Conservation (phyloP, 495 filamentous ascomycete species). For the Saxispiralis lemnorum region DNA sequence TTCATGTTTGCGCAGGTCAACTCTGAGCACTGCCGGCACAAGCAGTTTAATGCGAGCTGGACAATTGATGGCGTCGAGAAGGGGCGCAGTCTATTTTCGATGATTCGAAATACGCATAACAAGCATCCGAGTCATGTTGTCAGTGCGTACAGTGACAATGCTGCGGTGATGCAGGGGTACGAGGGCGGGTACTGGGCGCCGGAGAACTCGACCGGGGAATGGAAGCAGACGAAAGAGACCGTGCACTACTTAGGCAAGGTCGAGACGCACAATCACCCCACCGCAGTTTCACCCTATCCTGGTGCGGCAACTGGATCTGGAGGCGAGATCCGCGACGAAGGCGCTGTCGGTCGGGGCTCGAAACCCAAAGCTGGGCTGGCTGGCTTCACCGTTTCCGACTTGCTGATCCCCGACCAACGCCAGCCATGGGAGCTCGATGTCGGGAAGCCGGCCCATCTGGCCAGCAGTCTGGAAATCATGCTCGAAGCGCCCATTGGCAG, state of each 20-base stretch:
- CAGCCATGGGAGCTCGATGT: constrained; percentile 84
- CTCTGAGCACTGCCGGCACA: constrained; percentile 59
- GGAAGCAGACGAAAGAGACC: constrained; percentile 70
- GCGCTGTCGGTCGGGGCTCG: constrained; percentile 81
- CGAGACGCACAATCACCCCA: constrained; percentile 95
- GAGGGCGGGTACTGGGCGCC: constrained; percentile 70
- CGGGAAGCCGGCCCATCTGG: constrained; percentile 79
- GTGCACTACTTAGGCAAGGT: constrained; percentile 88
- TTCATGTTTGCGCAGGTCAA: constrained; percentile 99
- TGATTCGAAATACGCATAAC: constrained; percentile 90
- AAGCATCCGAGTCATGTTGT: constrained; percentile 59
- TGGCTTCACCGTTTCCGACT: constrained; percentile 86
- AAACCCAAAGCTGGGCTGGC: constrained; percentile 81
- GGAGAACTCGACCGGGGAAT: constrained; percentile 63
- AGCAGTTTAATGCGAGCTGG: constrained; percentile 93
- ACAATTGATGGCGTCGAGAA: constrained; percentile 81
- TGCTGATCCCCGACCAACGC: constrained; percentile 62
- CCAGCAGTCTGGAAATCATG: constrained; percentile 90
- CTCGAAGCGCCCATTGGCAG: constrained; percentile 87
- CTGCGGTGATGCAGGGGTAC: constrained; percentile 71
- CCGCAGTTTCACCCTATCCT: constrained; percentile 72
- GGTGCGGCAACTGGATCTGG: constrained; percentile 90
- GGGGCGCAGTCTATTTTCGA: constrained; percentile 64
- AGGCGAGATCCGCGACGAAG: constrained; percentile 89
- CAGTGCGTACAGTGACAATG: constrained; percentile 94